phyloP scores from a whole-genome alignment of 441 rosid genomes.

The Croton setiger region DNA sequence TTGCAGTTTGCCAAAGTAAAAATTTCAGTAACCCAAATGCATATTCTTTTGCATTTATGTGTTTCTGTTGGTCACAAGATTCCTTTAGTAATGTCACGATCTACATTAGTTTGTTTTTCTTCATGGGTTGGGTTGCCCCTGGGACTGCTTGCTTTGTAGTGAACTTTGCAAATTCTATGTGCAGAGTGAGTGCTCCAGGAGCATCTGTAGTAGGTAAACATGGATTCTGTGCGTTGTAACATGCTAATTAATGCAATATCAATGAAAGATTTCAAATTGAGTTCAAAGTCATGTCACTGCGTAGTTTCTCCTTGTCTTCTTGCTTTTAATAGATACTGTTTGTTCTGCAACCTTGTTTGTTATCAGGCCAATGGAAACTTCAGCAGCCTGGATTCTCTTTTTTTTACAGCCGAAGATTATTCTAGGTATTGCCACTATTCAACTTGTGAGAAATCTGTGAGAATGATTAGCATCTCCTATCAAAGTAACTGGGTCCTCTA shows the following conservation, averaged over 20 bases:
- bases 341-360: not conserved
- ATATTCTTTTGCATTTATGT: not conserved
- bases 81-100: not conserved
- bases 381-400: constrained; percentile 7
- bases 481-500: not conserved
- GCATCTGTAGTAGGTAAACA: not conserved
- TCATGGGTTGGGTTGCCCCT: not conserved
- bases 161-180: not conserved
- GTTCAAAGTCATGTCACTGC: not conserved
- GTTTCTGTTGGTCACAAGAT: not conserved
- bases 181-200: not conserved
- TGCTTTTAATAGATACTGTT: not conserved
- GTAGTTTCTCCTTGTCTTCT: not conserved
- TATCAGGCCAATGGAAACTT: not conserved
- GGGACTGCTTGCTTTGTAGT: constrained; percentile 1
- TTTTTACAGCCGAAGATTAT: too few species aligned
- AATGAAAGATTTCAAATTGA: not conserved
- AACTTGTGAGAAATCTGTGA: not conserved
- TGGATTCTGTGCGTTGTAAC: not conserved
- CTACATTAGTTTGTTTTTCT: not conserved
- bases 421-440: not conserved
- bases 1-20: not conserved
- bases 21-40: not conserved
- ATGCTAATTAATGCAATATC: not conserved
- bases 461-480: not conserved